Percentiles rank a stretch among this genome's conserved stretches.
phyloP scores from a whole-genome alignment of 2,329 filamentous ascomycete species.

The Lachnellula cervina region DNA sequence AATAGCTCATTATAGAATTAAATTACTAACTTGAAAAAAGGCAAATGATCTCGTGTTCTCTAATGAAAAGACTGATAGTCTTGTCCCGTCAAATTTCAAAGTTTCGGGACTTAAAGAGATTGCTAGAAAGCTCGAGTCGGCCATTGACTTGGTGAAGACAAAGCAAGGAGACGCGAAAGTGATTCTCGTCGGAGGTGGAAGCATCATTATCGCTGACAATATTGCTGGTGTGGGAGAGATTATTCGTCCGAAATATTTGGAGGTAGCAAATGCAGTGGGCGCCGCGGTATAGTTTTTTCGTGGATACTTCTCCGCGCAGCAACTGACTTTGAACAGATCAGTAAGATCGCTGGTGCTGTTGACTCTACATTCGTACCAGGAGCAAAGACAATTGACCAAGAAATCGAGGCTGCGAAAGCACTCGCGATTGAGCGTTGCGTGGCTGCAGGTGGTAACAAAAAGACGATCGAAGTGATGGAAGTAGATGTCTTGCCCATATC shows the following conservation, averaged over 20 bases:
- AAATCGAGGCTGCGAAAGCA: constrained; percentile 23
- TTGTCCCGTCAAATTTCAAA: constrained; percentile 13
- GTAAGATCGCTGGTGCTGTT: constrained; percentile 27
- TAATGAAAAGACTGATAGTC: constrained; percentile 3
- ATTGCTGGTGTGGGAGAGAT: constrained; percentile 47
- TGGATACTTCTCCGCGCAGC: not conserved
- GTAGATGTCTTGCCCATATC: constrained; percentile 27
- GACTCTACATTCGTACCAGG: constrained; percentile 27
- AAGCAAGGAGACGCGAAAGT: constrained; percentile 47
- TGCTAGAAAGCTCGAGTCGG: constrained; percentile 43
- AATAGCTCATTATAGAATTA: constrained; percentile 17
- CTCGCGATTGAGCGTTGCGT: constrained; percentile 25
- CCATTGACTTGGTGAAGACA: constrained; percentile 53
- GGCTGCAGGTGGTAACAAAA: constrained; percentile 24
- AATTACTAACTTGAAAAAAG: constrained; percentile 35
- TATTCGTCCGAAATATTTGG: constrained; percentile 47
- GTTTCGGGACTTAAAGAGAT: constrained; percentile 20
- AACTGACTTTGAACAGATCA: constrained; percentile 20
- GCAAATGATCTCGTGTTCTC: constrained; percentile 23
- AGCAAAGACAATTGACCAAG: constrained; percentile 19
- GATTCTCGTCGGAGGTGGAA: constrained; percentile 54
- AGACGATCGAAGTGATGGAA: constrained; percentile 28
- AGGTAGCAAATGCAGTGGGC: constrained; percentile 56
- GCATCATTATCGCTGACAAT: constrained; percentile 42
- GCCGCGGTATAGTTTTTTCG: constrained; percentile 43